Evolutionary conservation across 257 asterid species (phyloP), one percentile per base, ranked within the genome.

Genomic region (Gardenia jasminoides): DNA sequence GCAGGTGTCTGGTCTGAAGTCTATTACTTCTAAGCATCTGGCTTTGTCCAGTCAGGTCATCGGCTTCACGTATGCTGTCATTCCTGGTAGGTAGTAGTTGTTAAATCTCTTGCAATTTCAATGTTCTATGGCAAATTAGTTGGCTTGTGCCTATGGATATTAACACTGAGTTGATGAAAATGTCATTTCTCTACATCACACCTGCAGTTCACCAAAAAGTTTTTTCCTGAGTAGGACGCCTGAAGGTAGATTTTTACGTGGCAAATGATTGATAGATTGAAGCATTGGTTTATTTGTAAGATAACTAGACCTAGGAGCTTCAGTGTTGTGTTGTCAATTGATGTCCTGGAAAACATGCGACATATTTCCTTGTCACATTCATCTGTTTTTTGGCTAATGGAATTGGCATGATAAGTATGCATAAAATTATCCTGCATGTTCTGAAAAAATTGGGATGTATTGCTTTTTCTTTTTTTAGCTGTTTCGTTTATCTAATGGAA

Each of bases 31-130:
- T 78, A 92, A 96, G 87, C 98, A 95, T 89, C 85, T 95, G 87
- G 99, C 98, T 78, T 87, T 95, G 97, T 97, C 99, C 76, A 95
- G 99, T 86, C 99, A 95, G 85, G 98, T 92, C 80, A 91, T 95
- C 82, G 92, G 98, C 85, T 93, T 93, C 86, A 84, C 92, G 75
- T 92, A 91, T 79, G 94, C 90, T 80, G 78, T 93, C 74, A 90
- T 95, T 79, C 97, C 99, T 76, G 99, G 99, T 95, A 89, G 65
- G 97, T 91, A 79, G 84, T 85, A 69, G 28, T 81, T 68, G 30
- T 56, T 36, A 78, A 24, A 36, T 78, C 47, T 59, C 30, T 70
- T 56, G 50, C 36, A 70, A 39, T 65, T 80, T 72, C 39, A n/a
- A 16, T 26, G 46, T 66, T 56, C 52, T 33, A 17, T 79, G 39